Base-by-base conservation (phyloP, 108 stramenopile genomes). In the Cylindrotheca fusiformis region DNA sequence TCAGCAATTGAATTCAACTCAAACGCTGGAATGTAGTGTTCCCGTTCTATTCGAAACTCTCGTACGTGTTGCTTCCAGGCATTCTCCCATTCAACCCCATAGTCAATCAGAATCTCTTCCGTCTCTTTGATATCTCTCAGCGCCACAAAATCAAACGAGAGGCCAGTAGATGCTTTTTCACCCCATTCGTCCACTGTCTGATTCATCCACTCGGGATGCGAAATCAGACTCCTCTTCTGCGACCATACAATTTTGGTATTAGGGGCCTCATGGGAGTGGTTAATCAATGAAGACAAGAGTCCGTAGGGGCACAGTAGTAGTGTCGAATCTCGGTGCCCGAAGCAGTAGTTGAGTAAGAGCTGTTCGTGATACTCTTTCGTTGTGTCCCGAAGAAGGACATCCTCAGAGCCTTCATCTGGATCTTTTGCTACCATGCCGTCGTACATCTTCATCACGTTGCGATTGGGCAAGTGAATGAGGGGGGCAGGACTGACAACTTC, bases 301-400 rank as follows among this genome's bases (percentile, higher is more conserved):
- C 83, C 82, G 65, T 91, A 91, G 1, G 90, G 90, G 62, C 85
- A 88, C 14, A 92, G 65, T 48, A 92, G 52, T 52, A 92, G 31
- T 8, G 75, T 72, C 1, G 62, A 57, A 10, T 75, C 71, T 19
- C 19, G 14, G 48, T 85, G 87, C 8, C 84, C 83, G 48, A 83
- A 79, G 62, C 87, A 88, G 58, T 88, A 88, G 72, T 88, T 88
- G 63, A 85, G 58, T 27, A 87, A 22, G 41, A 90, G 32, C 50
- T 90, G 89, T 64, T 68, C 28, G 36, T 74, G 68, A 58, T 28
- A 3, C 3, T 58, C 56, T 41, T 41, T 41, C 36, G 14, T 41
- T 14, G 36, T 6, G 14, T 41, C 36, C 36, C 36, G 6, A 6
- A 41, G 6, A 6, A 41, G 10, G 10, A 41, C 14, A 41, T 41